These are phyloP conservation scores for Trametes sp. DNA, from an alignment of 1,284 basidiomycete genomes.

Conservation along the genomic window DNA sequence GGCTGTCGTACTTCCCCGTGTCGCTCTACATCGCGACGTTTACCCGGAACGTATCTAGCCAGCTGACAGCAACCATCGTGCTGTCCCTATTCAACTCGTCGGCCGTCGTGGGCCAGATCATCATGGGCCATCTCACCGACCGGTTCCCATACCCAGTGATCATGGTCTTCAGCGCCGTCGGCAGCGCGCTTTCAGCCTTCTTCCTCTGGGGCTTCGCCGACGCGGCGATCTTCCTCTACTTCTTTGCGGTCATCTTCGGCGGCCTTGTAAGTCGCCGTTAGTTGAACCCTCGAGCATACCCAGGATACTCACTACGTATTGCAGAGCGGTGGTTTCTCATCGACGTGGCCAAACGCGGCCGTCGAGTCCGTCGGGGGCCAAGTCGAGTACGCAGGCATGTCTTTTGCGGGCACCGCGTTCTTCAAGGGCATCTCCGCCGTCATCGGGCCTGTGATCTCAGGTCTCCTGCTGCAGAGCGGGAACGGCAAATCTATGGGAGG, in stretches of 20 bases:
- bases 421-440: constrained; percentile 37
- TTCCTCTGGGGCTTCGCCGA: constrained; percentile 40
- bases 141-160: constrained; percentile 37
- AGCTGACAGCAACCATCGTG: constrained; percentile 35
- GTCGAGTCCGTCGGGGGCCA: constrained; percentile 34
- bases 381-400: constrained; percentile 35
- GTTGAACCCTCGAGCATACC: background rate
- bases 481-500: constrained; percentile 17
- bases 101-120: constrained; percentile 35
- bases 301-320: background rate
- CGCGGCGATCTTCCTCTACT: constrained; percentile 34
- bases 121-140: constrained; percentile 38
- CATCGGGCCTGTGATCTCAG: constrained; percentile 37
- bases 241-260: constrained; percentile 40
- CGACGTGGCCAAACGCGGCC: constrained; percentile 34
- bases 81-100: constrained; percentile 40
- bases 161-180: constrained; percentile 34
- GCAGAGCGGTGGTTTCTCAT: constrained; percentile 37
- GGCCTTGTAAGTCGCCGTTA: constrained; percentile 29
- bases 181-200: constrained; percentile 38
- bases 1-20: constrained; percentile 40
- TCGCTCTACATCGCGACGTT: constrained; percentile 40
- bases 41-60: constrained; percentile 32
- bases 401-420: constrained; percentile 31
- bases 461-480: constrained; percentile 32